A percentile compares a stretch with the other conserved stretches of the same genome.
phyloP scores from a whole-genome alignment of 176 grass and related monocot genomes.

The Eleusine indica region DNA sequence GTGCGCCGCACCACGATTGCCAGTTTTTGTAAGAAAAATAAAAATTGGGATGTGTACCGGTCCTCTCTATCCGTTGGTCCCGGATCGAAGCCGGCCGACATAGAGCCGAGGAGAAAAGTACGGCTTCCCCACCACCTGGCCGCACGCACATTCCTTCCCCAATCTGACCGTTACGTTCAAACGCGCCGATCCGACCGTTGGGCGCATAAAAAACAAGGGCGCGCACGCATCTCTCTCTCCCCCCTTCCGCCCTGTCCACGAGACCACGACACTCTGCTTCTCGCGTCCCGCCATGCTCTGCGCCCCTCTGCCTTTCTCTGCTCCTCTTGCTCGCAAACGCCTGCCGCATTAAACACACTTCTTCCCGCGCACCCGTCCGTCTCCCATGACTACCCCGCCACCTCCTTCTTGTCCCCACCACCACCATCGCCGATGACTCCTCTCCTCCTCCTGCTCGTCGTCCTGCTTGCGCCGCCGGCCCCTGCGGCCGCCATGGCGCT shows the following conservation, averaged over 20 bases:
- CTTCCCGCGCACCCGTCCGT: neutral
- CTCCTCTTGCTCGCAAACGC: neutral
- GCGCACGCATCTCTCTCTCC: neutral
- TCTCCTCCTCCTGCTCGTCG: slow-evolving; percentile 18
- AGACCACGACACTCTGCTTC: neutral
- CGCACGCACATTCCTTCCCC: neutral
- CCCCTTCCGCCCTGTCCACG: neutral
- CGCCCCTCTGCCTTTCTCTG: neutral
- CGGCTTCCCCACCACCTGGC: neutral
- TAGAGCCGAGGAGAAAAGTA: too few relatives aligned
- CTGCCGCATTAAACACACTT: slow-evolving; percentile 24
- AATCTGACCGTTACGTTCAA: slow-evolving; percentile 69
- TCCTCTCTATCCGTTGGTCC: too few relatives aligned
- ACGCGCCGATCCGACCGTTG: slow-evolving; percentile 73
- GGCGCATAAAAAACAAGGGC: slow-evolving; percentile 2
- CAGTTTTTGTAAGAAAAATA: too few relatives aligned
- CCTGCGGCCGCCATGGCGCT: neutral
- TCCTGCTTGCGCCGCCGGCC: neutral
- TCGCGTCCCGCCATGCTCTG: slow-evolving; percentile 15
- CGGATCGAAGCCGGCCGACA: neutral
- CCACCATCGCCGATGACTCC: slow-evolving; percentile 29
- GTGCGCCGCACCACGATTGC: too few relatives aligned
- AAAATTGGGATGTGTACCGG: too few relatives aligned
- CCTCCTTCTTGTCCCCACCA: neutral
- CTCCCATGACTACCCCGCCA: slow-evolving; percentile 25